Conservation (phyloP, 441 rosid species). For the Iberis amara region DNA sequence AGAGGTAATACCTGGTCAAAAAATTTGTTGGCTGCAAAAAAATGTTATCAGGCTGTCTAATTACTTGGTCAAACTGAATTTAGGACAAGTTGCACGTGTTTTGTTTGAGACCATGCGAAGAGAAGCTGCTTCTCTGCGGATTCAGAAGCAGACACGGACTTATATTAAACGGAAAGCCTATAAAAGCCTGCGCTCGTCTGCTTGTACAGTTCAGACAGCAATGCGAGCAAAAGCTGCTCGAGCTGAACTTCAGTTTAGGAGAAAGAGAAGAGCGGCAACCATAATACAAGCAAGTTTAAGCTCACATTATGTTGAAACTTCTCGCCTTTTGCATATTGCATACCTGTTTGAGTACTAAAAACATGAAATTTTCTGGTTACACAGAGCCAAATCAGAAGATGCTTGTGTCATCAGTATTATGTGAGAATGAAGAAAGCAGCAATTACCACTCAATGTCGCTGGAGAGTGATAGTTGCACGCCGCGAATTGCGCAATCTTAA, state of each 20-base stretch:
- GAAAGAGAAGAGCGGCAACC: slow-evolving; percentile 57
- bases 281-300: slow-evolving; percentile 58
- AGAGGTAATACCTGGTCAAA: slow-evolving; percentile 84
- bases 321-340: background rate
- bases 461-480: slow-evolving; percentile 70
- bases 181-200: slow-evolving; percentile 42
- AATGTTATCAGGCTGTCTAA: slow-evolving; percentile 14
- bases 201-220: slow-evolving; percentile 69
- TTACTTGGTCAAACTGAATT: slow-evolving; percentile 24
- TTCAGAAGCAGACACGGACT: slow-evolving; percentile 67
- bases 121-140: slow-evolving; percentile 62
- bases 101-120: slow-evolving; percentile 60
- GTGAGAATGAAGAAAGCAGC: slow-evolving; percentile 59
- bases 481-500: slow-evolving; percentile 64
- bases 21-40: slow-evolving; percentile 7
- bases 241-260: slow-evolving; percentile 48
- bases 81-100: slow-evolving; percentile 66
- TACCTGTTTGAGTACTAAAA: slow-evolving; percentile 19
- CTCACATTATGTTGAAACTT: slow-evolving; percentile 9
- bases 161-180: slow-evolving; percentile 55
- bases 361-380: slow-evolving; percentile 25
- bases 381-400: slow-evolving; percentile 67
- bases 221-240: slow-evolving; percentile 74
- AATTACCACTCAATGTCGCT: slow-evolving; percentile 60
- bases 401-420: slow-evolving; percentile 43